Percentiles rank a stretch among this genome's conserved stretches.
Conservation (phyloP, 352 stramenopile species). For the Globisporangium echinulatum region DNA sequence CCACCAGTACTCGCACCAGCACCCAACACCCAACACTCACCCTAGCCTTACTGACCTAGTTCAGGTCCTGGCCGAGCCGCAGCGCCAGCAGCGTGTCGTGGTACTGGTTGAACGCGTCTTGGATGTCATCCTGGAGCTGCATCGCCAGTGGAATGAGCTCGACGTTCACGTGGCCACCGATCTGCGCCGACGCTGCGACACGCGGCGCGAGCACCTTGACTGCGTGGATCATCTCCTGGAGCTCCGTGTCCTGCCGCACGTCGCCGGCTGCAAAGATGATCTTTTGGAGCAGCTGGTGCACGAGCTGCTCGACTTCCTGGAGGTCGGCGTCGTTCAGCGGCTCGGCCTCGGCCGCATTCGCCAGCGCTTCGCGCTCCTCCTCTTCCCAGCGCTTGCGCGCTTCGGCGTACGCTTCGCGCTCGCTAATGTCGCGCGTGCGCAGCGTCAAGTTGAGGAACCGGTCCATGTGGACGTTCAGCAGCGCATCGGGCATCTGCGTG, state of each 20-base stretch:
- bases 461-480: conserved; percentile 87
- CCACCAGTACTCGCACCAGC: not conserved
- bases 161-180: conserved; percentile 83
- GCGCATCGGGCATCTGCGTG: conserved; percentile 85
- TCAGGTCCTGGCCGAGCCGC: conserved; percentile 78
- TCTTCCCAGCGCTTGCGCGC: conserved; percentile 85
- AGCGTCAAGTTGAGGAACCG: conserved; percentile 86
- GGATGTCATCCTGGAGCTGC: conserved; percentile 88
- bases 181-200: conserved; percentile 78
- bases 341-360: conserved; percentile 78
- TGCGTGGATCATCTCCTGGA: conserved; percentile 88
- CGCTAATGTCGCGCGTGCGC: conserved; percentile 81
- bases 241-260: conserved; percentile 81
- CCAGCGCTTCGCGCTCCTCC: conserved; percentile 81
- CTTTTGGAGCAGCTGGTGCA: conserved; percentile 85
- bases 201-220: conserved; percentile 84
- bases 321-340: conserved; percentile 84
- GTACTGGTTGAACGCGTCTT: conserved; percentile 89
- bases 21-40: no score
- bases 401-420: conserved; percentile 84
- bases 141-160: conserved; percentile 85
- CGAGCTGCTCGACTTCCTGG: conserved; percentile 84
- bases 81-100: conserved; percentile 85
- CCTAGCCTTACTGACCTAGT: conserved; percentile 20
- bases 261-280: conserved; percentile 85